phyloP scores from a whole-genome alignment of 192 early-diverging fungal species.

The Rhizoclosmatium sp. region DNA sequence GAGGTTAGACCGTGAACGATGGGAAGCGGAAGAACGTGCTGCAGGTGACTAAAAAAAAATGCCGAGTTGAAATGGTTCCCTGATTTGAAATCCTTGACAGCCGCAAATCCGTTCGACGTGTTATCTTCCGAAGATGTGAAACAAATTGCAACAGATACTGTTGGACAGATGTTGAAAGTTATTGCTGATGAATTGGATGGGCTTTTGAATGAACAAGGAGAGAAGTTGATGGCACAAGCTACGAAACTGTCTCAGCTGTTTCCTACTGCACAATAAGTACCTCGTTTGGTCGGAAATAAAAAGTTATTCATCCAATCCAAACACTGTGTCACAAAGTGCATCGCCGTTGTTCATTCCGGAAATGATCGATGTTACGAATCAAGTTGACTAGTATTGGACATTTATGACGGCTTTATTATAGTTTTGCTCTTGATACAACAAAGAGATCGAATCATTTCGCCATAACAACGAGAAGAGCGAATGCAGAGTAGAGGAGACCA shows the following conservation, averaged over 20 bases:
- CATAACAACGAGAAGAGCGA: slow-evolving; percentile 81
- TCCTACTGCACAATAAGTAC: neutral
- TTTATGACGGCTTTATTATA: too few relatives aligned
- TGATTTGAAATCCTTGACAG: slow-evolving; percentile 1
- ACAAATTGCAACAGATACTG: slow-evolving; percentile 38
- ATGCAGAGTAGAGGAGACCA: slow-evolving; percentile 89
- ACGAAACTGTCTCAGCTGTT: neutral
- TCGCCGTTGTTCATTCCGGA: neutral
- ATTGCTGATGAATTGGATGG: slow-evolving; percentile 39
- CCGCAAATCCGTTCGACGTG: slow-evolving; percentile 49
- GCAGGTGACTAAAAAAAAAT: slow-evolving; percentile 31
- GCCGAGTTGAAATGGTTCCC: neutral
- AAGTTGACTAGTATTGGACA: neutral
- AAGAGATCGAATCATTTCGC: neutral
- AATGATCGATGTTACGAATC: neutral
- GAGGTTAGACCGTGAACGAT: slow-evolving; percentile 32
- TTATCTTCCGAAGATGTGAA: slow-evolving; percentile 37
- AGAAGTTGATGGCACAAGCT: slow-evolving; percentile 34
- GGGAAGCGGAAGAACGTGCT: slow-evolving; percentile 33
- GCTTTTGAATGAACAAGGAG: slow-evolving; percentile 33
- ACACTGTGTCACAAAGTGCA: neutral
- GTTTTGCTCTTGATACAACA: neutral
- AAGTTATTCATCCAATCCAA: neutral
- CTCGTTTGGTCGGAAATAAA: too few relatives aligned
- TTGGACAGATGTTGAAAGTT: slow-evolving; percentile 23